Percentiles rank a stretch among this genome's conserved stretches.
phyloP scores from a whole-genome alignment of 176 grass and related monocot species.

The Calamus simplicifolius region DNA sequence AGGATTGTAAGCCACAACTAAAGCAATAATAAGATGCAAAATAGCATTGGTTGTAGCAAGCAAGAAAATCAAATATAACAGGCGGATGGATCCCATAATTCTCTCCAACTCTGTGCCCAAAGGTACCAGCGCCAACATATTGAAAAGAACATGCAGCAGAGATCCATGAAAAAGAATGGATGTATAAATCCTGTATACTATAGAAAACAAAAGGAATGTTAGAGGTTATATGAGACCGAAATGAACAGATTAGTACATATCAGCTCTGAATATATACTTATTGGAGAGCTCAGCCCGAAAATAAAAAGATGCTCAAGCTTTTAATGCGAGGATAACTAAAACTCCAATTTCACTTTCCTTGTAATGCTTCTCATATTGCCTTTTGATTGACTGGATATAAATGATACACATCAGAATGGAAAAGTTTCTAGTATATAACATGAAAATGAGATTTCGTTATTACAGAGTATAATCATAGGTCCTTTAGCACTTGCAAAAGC shows the following conservation, averaged over 20 bases:
- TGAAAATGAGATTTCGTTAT: too few relatives aligned
- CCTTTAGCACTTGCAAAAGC: too few relatives aligned
- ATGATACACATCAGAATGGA: too few relatives aligned
- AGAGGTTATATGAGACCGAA: constrained; percentile 5
- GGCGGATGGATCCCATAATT: constrained; percentile 93
- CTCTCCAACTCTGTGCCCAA: constrained; percentile 84
- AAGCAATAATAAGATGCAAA: constrained; percentile 75
- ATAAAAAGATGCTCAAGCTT: too few relatives aligned
- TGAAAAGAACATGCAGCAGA: constrained; percentile 88
- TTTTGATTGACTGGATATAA: too few relatives aligned
- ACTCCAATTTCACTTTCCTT: too few relatives aligned
- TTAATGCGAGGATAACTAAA: too few relatives aligned
- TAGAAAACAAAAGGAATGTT: constrained; percentile 24
- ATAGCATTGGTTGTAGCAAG: constrained; percentile 88
- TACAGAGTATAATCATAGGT: too few relatives aligned
- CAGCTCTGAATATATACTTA: too few relatives aligned
- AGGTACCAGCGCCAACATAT: constrained; percentile 91
- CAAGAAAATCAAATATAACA: constrained; percentile 85
- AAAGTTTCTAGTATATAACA: too few relatives aligned
- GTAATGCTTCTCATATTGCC: too few relatives aligned
- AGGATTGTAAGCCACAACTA: constrained; percentile 69
- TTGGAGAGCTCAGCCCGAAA: too few relatives aligned
- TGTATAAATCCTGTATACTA: constrained; percentile 91
- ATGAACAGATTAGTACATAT: not conserved
- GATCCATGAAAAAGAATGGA: constrained; percentile 86